phyloP scores from a whole-genome alignment of 1,139 yeast genomes.

The Taphrina sp. region DNA sequence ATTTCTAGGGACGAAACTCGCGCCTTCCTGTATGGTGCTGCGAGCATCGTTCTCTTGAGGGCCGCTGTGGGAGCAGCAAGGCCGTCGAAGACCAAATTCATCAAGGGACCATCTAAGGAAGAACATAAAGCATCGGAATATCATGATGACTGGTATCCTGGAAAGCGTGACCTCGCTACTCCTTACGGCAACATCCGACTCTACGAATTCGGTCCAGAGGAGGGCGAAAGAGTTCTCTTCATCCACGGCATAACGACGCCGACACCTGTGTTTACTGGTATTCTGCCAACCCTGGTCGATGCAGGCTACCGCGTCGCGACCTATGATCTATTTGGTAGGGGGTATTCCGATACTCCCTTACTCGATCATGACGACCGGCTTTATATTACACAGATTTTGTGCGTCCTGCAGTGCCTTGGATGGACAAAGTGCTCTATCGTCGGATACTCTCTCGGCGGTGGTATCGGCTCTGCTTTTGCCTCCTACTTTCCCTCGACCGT shows the following conservation, averaged over 20 bases:
- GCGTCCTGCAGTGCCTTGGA: slow-evolving; percentile 21
- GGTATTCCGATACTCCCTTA: slow-evolving; percentile 26
- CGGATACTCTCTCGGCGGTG: slow-evolving; percentile 31
- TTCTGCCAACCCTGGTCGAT: slow-evolving; percentile 10
- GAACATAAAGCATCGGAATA: slow-evolving; percentile 5
- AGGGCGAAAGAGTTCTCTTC: slow-evolving; percentile 26
- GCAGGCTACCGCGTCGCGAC: slow-evolving; percentile 25
- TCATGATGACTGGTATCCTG: slow-evolving; percentile 9
- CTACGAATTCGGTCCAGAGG: slow-evolving; percentile 20
- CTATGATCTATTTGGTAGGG: slow-evolving; percentile 29
- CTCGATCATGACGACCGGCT: slow-evolving; percentile 22
- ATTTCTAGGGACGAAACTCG: neutral
- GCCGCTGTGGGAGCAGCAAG: neutral
- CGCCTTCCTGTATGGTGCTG: slow-evolving; percentile 2
- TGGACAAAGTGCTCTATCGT: slow-evolving; percentile 17
- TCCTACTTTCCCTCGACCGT: slow-evolving; percentile 14
- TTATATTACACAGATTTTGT: slow-evolving; percentile 8
- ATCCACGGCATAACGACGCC: slow-evolving; percentile 33
- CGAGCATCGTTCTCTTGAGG: neutral
- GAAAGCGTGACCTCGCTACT: slow-evolving; percentile 11
- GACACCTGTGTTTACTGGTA: slow-evolving; percentile 15
- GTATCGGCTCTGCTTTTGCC: slow-evolving; percentile 22
- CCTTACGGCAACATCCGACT: slow-evolving; percentile 25
- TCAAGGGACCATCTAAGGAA: slow-evolving; percentile 17
- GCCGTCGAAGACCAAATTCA: neutral